Evolutionary conservation across 73 alveolate genomes (phyloP), one percentile per base, ranked within the genome.

Genomic region (Paramecium primaurelia): DNA sequence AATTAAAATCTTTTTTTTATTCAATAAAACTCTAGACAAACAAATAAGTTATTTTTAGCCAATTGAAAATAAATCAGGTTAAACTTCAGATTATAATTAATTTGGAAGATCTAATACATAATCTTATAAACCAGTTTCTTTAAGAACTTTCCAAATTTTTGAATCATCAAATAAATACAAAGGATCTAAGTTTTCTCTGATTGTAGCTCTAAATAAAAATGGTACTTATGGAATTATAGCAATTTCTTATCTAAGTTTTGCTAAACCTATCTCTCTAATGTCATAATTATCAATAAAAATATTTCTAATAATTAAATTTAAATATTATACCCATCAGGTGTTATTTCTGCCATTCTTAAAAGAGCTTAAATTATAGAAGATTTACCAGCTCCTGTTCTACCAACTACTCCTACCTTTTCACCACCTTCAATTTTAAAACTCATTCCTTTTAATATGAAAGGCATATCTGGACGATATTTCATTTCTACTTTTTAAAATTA

Each of bases 331-430:
- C 97, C 98, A 47, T 38, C 96, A 25, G 73, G 86, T 42, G 89
- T 95, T 6, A 96, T 94, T 71, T 96, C 98, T 28, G 95, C 92
- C 42, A 97, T 93, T 93, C 99, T 93, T n/a, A 96, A 95, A 37
- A 97, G 83, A 25, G 98, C 95, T 84, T 94, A 94, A 11, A 95
- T 68, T 37, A 97, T 93, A 40, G 98, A 93, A 30, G 98, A 71
- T 77, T 96, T 96, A 28, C 99, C 99, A 77, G 97, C 94, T 16
- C 99, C 99, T 11, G 99, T 96, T 92, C 99, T 86, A 54, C 99
- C 99, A 3, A 96, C 97, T 45, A 96, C 93, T 37, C 99, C 99
- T 34, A 96, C 88, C 86, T 95, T 95, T 86, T 93, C 95, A 42
- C 86, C 54, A 0, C 92, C 75, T 26, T 71, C 47, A n/a, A 95